A percentile compares a stretch with the other conserved stretches of the same genome.
These are phyloP conservation scores for Naegleria fowleri DNA, from an alignment of 208 protist genomes.

Conservation along the genomic window DNA sequence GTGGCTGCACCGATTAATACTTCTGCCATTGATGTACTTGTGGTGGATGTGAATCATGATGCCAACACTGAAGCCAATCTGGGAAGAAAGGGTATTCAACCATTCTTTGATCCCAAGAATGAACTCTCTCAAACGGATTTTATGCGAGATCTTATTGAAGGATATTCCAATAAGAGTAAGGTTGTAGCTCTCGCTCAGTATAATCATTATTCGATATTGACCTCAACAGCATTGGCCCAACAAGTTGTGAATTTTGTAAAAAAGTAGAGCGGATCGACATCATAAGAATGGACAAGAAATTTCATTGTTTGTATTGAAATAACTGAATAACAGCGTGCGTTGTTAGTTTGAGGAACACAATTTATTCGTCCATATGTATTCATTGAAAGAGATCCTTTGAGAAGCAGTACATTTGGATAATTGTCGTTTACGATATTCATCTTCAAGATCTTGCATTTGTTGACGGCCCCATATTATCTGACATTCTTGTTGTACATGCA, in stretches of 20 bases:
- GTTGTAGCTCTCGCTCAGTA: not conserved
- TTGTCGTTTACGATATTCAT: too few species aligned
- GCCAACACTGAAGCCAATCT: not conserved
- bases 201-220: not conserved
- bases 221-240: not conserved
- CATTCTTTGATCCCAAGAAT: not conserved
- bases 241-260: not conserved
- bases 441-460: too few species aligned
- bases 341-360: too few species aligned
- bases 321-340: too few species aligned
- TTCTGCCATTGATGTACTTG: not conserved
- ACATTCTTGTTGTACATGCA: too few species aligned
- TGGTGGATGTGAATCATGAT: not conserved
- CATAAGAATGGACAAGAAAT: too few species aligned
- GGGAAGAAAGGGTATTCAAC: not conserved
- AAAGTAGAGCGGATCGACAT: too few species aligned
- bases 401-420: too few species aligned
- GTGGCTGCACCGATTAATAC: not conserved
- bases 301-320: too few species aligned
- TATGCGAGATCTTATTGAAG: not conserved
- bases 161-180: not conserved
- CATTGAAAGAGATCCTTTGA: too few species aligned
- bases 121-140: not conserved
- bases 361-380: too few species aligned
- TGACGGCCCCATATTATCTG: too few species aligned